Percentiles rank a stretch among this genome's conserved stretches.
Evolutionary conservation across 352 stramenopile species (phyloP).

Genomic region (Pilasporangium apinafurcum): DNA sequence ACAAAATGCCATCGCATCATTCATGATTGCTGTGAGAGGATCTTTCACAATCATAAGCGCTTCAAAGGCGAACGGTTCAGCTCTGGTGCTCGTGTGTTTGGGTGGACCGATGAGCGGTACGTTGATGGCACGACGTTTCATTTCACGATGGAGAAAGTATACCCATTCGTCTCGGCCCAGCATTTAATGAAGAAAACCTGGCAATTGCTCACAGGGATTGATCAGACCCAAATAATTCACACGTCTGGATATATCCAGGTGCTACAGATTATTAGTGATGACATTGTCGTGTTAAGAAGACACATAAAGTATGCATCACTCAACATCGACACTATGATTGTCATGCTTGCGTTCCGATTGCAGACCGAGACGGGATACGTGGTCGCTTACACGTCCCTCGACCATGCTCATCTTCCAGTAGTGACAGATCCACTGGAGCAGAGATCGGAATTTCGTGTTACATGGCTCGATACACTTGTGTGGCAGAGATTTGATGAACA

Average conservation of each 20-base stretch:
- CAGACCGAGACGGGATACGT: constrained; percentile 6
- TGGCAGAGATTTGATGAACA: too few relatives aligned
- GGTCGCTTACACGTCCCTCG: constrained; percentile 7
- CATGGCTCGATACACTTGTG: too few relatives aligned
- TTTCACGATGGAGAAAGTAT: constrained; percentile 7
- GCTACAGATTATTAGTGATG: constrained; percentile 6
- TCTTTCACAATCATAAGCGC: constrained; percentile 1
- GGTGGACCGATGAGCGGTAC: constrained; percentile 8
- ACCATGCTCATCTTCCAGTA: too few relatives aligned
- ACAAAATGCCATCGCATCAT: constrained; percentile 9
- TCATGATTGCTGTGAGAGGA: constrained; percentile 3
- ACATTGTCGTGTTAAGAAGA: constrained; percentile 7
- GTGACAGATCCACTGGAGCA: too few relatives aligned
- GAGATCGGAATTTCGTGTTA: too few relatives aligned
- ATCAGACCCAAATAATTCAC: constrained; percentile 6
- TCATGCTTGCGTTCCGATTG: constrained; percentile 7
- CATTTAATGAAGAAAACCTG: constrained; percentile 9
- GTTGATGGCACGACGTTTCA: constrained; percentile 8
- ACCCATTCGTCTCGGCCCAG: neutral
- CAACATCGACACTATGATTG: neutral
- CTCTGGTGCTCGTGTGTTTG: constrained; percentile 6
- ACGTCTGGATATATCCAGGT: constrained; percentile 5
- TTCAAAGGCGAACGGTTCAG: constrained; percentile 1
- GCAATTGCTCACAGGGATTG: constrained; percentile 6
- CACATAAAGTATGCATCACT: constrained; percentile 3